Evolutionary conservation across 1,284 basidiomycete genomes (phyloP), one percentile per base, ranked within the genome.

Genomic region (Albatrellus sp.): DNA sequence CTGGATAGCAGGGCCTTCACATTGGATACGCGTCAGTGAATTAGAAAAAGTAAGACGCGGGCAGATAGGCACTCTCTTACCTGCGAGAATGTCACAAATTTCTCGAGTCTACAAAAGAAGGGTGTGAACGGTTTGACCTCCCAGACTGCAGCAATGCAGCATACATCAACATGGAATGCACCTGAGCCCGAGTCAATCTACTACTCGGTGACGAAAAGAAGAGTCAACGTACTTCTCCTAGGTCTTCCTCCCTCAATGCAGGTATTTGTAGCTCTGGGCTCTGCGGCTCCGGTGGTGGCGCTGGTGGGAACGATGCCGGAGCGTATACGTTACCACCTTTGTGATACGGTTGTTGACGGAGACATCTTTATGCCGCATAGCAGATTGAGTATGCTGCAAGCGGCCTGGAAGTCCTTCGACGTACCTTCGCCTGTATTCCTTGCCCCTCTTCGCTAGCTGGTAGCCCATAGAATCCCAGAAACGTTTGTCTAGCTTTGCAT

Each of bases 401-500:
- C 16, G 16, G 3, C 5, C 13, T n/a, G 9, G 13, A 9, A n/a
- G 3, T n/a, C 34, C 3, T 35, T 35, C 34, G 34, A 35, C 39
- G 8, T 3, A 40, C 39, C 20, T 40, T n/a, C 29, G 28, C 13
- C 10, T 31, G 16, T n/a, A 40, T 40, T 40, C 39, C 39, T 40
- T 67, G 7, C 80, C 77, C 31, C 13, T 12, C 52, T 68, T 72
- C 11, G 63, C 64, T 5, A 81, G 62, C 38, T 79, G 73, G 5
- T 61, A 58, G 1, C 71, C 69, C 39, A 83, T 57, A 0, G 68
- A 67, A 24, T 74, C 68, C 80, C 80, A 82, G 34, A 76, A 63
- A 20, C 67, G 67, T 42, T 61, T 52, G 46, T 73, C 69, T 24
- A 79, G 57, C 50, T 80, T 73, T 0, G 72, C 68, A 46, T 80